Percentiles rank a stretch among this genome's conserved stretches.
Evolutionary conservation across 805 yeast species (phyloP).

Genomic region (Kuraishia cidri): DNA sequence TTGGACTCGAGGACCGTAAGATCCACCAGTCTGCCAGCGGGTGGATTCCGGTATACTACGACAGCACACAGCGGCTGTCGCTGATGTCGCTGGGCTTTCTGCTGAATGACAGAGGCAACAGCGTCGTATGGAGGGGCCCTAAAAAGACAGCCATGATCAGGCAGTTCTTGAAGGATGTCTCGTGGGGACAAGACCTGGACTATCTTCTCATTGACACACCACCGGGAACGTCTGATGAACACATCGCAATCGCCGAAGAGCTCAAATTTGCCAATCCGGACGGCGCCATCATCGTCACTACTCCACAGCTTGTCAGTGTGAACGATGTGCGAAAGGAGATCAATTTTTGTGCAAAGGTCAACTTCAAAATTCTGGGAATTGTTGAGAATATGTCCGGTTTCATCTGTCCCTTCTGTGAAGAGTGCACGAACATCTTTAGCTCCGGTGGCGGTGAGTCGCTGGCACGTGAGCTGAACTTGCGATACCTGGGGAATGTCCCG

Average conservation of each 20-base stretch:
- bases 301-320: conserved; percentile 90
- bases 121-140: conserved; percentile 98
- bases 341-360: conserved; percentile 83
- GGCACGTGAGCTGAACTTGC: conserved; percentile 52
- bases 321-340: conserved; percentile 94
- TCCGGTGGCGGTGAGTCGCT: conserved; percentile 83
- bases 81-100: conserved; percentile 88
- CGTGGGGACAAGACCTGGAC: conserved; percentile 75
- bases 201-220: conserved; percentile 92
- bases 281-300: conserved; percentile 92
- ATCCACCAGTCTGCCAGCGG: conserved; percentile 77
- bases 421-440: conserved; percentile 86
- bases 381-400: conserved; percentile 97
- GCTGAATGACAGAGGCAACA: conserved; percentile 73
- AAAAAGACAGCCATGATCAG: conserved; percentile 96
- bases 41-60: conserved; percentile 83
- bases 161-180: conserved; percentile 84
- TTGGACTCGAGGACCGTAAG: conserved; percentile 75
- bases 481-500: conserved; percentile 82
- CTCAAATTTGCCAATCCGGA: conserved; percentile 64
- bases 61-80: conserved; percentile 34
- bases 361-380: conserved; percentile 71
- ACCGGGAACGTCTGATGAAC: conserved; percentile 98
- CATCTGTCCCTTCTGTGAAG: conserved; percentile 89
- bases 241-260: conserved; percentile 93